Percentiles rank a stretch among this genome's conserved stretches.
Conservation (phyloP, 2,329 filamentous ascomycete species). For the Penicillium freii region DNA sequence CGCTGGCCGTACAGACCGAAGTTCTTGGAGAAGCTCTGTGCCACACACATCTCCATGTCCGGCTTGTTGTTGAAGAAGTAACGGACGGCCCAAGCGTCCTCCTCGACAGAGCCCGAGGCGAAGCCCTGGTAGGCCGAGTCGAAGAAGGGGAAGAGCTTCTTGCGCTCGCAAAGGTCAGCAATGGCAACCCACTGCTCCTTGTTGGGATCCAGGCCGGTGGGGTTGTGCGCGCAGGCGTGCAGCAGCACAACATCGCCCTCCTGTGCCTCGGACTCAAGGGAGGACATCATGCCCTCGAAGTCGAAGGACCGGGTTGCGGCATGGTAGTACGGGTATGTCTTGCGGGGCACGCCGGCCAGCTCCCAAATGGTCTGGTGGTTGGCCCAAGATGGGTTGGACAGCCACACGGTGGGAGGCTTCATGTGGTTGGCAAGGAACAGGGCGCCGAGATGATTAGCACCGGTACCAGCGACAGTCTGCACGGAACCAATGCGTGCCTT, state of each 20-base stretch:
- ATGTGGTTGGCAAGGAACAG: constrained; percentile 90
- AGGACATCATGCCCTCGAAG: constrained; percentile 65
- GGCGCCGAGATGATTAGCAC: constrained; percentile 86
- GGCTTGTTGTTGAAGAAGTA: constrained; percentile 77
- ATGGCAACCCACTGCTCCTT: constrained; percentile 90
- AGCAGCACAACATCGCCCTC: constrained; percentile 81
- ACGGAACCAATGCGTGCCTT: constrained; percentile 63
- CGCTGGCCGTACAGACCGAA: constrained; percentile 91
- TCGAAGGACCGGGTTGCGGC: constrained; percentile 51
- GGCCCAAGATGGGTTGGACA: constrained; percentile 93
- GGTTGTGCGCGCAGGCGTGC: constrained; percentile 96
- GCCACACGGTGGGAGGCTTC: constrained; percentile 69
- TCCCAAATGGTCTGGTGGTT: constrained; percentile 96
- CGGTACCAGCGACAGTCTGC: constrained; percentile 94
- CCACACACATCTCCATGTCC: constrained; percentile 67
- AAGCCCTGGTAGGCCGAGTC: constrained; percentile 98
- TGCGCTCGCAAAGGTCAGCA: constrained; percentile 70
- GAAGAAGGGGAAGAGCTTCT: constrained; percentile 94
- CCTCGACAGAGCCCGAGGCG: constrained; percentile 79
- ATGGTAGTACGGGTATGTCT: constrained; percentile 90
- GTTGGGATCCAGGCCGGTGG: constrained; percentile 91
- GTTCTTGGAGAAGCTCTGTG: constrained; percentile 61
- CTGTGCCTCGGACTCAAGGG: constrained; percentile 79
- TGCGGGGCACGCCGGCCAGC: constrained; percentile 69
- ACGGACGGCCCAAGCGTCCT: constrained; percentile 83